These are phyloP conservation scores for Podaxis mareebaensis DNA, from an alignment of 768 basidiomycete species.

Conservation along the genomic window DNA sequence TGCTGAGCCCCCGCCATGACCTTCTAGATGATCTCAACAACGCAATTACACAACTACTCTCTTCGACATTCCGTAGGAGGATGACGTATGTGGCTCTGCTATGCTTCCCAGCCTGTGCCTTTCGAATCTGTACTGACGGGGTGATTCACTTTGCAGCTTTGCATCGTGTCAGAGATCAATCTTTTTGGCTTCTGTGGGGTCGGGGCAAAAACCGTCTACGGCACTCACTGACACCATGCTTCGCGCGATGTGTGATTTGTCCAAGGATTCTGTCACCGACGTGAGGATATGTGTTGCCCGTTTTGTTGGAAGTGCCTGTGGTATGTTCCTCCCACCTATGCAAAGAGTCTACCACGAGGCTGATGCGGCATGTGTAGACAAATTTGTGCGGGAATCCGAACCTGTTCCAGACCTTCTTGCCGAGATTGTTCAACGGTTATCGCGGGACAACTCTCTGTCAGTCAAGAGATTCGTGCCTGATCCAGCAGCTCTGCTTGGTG, in stretches of 20 bases:
- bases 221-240: conserved; percentile 52
- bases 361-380: conserved; percentile 25
- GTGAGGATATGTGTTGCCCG: conserved; percentile 88
- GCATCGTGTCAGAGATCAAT: conserved; percentile 73
- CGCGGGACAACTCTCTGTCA: conserved; percentile 57
- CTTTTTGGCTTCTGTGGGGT: conserved; percentile 32
- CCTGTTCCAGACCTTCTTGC: conserved; percentile 35
- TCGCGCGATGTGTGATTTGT: conserved; percentile 53
- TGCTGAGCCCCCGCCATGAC: conserved; percentile 33
- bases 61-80: conserved; percentile 44
- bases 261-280: conserved; percentile 71
- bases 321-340: conserved; percentile 39
- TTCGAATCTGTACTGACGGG: conserved; percentile 7
- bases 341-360: conserved; percentile 9
- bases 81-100: conserved; percentile 60
- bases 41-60: conserved; percentile 33
- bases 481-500: conserved; percentile 5
- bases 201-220: conserved; percentile 33
- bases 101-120: conserved; percentile 7
- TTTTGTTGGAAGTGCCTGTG: conserved; percentile 54
- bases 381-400: conserved; percentile 26
- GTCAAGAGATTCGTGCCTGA: conserved; percentile 59
- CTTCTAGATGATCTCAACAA: conserved; percentile 37
- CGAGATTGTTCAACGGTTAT: conserved; percentile 46
- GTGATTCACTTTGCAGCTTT: conserved; percentile 49